Percentiles rank a stretch among this genome's conserved stretches.
Evolutionary conservation across 208 protist genomes (phyloP).

Genomic region (Trypanosoma avium): DNA sequence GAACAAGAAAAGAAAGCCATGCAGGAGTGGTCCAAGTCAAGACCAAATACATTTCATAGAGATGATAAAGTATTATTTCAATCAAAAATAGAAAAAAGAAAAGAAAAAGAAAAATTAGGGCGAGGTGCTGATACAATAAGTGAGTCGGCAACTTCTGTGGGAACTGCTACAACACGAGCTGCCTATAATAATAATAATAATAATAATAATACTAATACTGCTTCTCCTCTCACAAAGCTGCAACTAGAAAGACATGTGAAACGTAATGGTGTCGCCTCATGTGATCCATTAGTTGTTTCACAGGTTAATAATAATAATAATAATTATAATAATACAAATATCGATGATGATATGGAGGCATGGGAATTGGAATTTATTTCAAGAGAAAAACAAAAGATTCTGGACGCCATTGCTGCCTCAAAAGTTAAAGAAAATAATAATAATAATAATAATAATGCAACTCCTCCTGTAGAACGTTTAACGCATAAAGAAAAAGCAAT

Average conservation of each 20-base stretch:
- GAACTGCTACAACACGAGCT: too few relatives aligned
- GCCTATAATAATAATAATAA: too few relatives aligned
- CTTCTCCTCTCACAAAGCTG: neutral
- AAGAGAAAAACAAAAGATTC: neutral
- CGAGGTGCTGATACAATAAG: neutral
- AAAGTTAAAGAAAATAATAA: neutral
- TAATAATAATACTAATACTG: neutral
- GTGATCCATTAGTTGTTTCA: neutral
- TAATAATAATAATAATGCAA: neutral
- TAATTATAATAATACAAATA: too few relatives aligned
- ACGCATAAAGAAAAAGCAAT: neutral
- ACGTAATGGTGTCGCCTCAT: neutral
- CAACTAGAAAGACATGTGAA: neutral
- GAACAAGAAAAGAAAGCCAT: neutral
- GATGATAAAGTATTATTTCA: constrained; percentile 2
- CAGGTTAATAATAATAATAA: too few relatives aligned
- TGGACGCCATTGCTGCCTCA: neutral
- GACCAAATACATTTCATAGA: constrained; percentile 12
- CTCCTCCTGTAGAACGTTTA: neutral
- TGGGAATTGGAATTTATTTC: neutral
- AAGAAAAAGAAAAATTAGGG: neutral
- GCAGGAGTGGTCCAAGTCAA: constrained; percentile 13
- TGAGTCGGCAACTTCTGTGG: neutral
- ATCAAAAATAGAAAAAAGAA: neutral
- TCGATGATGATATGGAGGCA: neutral